These are phyloP conservation scores for Gypsophila paniculata DNA, from an alignment of 179 eudicot species.

Conservation along the genomic window DNA sequence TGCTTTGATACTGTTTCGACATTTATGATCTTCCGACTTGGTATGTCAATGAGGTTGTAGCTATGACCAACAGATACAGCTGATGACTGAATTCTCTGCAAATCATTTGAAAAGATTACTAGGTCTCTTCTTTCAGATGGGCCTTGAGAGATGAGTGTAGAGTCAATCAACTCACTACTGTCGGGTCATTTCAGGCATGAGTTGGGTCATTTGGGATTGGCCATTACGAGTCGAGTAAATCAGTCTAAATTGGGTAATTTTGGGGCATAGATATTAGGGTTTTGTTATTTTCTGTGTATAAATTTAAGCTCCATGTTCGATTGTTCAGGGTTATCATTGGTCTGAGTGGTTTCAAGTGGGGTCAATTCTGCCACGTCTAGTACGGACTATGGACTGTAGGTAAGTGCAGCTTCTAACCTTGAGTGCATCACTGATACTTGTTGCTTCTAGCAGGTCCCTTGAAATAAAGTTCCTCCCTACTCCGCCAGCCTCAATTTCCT, in stretches of 20 bases:
- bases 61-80: constrained; percentile 80
- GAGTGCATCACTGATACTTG: constrained; percentile 59
- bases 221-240: no score
- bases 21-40: constrained; percentile 51
- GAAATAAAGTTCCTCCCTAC: constrained; percentile 81
- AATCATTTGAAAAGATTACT: constrained; percentile 13
- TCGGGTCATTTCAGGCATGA: no score
- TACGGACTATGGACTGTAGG: background rate
- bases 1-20: constrained; percentile 78
- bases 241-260: no score
- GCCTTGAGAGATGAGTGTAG: no score
- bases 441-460: constrained; percentile 79
- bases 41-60: constrained; percentile 67
- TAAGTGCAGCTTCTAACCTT: constrained; percentile 20
- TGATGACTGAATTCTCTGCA: constrained; percentile 61
- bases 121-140: background rate
- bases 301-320: background rate
- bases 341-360: background rate
- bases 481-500: constrained; percentile 66
- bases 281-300: no score
- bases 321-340: background rate
- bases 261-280: no score
- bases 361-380: background rate
- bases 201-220: no score
- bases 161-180: background rate